Percentiles rank a stretch among this genome's conserved stretches.
Conservation (phyloP, 148 eudicot species). For the Persicaria tinctoria region DNA sequence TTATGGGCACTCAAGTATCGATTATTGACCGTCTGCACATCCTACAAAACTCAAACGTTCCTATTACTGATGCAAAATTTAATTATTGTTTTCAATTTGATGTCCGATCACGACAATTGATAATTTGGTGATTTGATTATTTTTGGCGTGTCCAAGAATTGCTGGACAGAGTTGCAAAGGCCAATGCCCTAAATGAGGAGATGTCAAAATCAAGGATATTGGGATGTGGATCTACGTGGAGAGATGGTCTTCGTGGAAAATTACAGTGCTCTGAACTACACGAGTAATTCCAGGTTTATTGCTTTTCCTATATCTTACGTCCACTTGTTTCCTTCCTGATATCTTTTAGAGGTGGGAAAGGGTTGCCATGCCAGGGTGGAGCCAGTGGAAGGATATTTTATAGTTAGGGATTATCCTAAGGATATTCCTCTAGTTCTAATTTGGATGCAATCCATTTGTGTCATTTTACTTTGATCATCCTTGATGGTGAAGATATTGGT, state of each 20-base stretch:
- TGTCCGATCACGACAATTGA: neutral
- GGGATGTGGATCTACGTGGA: constrained; percentile 72
- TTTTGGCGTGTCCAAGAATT: constrained; percentile 31
- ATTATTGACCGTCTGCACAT: neutral
- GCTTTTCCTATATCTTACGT: neutral
- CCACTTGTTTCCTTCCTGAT: neutral
- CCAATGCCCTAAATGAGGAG: constrained; percentile 42
- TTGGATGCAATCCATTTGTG: neutral
- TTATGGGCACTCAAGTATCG: too few species aligned
- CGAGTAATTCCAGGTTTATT: constrained; percentile 34
- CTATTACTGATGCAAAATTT: neutral
- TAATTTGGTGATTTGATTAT: neutral
- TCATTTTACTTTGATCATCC: neutral
- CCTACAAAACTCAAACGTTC: neutral
- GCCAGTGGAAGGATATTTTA: neutral
- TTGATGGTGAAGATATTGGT: neutral
- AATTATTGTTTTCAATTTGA: neutral
- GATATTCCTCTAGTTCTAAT: neutral
- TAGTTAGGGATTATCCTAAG: neutral
- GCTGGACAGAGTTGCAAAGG: constrained; percentile 49
- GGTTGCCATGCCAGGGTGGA: neutral
- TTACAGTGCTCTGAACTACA: constrained; percentile 89
- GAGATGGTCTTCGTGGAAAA: constrained; percentile 80
- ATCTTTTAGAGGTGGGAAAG: neutral
- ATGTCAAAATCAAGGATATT: constrained; percentile 45